Percentiles rank a stretch among this genome's conserved stretches.
Conservation (phyloP, 495 filamentous ascomycete species). For the Trichodelitschia bisporula region DNA sequence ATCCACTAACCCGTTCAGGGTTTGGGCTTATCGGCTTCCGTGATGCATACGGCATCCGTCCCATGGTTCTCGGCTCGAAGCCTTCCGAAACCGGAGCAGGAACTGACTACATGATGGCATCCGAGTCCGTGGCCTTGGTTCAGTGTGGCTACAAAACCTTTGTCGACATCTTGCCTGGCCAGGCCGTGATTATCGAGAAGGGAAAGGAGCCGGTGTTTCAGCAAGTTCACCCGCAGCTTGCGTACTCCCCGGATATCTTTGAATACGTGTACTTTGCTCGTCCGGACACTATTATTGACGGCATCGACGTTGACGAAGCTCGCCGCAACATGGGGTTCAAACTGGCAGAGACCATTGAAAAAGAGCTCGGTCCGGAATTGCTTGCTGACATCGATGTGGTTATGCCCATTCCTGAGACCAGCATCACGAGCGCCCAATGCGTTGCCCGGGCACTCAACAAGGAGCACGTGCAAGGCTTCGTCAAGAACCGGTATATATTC, state of each 20-base stretch:
- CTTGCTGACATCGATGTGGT: constrained; percentile 77
- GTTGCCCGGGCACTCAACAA: constrained; percentile 56
- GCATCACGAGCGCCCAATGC: constrained; percentile 59
- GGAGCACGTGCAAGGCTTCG: constrained; percentile 63
- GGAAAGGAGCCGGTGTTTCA: constrained; percentile 48
- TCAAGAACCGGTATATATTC: constrained; percentile 94
- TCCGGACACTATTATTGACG: constrained; percentile 78
- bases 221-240: constrained; percentile 44
- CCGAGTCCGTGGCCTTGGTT: constrained; percentile 78
- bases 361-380: constrained; percentile 44
- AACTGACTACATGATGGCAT: constrained; percentile 90
- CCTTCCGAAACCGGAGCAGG: constrained; percentile 36
- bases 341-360: constrained; percentile 53
- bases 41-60: constrained; percentile 76
- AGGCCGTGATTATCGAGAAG: constrained; percentile 86
- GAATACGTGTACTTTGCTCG: constrained; percentile 69
- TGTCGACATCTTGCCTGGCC: constrained; percentile 63
- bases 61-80: constrained; percentile 58
- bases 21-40: constrained; percentile 81
- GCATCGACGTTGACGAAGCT: constrained; percentile 71
- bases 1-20: constrained; percentile 17
- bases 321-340: constrained; percentile 83
- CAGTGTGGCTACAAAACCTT: constrained; percentile 72
- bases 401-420: constrained; percentile 73
- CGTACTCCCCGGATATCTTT: constrained; percentile 84